These are phyloP conservation scores for Aspergillus aculeatinus DNA, from an alignment of 2,329 filamentous ascomycete genomes.

Conservation along the genomic window DNA sequence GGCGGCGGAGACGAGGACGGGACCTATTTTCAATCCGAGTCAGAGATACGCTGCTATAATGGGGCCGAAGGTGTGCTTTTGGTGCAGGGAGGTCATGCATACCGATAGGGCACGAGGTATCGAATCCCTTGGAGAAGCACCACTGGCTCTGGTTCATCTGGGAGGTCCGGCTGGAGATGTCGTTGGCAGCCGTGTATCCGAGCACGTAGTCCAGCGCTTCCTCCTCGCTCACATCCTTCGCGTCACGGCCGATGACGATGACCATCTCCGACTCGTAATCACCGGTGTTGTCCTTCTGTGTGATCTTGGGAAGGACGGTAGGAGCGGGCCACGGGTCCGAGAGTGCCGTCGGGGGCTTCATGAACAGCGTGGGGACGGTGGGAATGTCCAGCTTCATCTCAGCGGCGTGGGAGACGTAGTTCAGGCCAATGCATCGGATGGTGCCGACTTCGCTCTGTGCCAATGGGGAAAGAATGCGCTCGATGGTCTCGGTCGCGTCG, in stretches of 20 bases:
- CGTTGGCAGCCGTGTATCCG: conserved; percentile 64
- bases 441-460: conserved; percentile 53
- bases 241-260: conserved; percentile 54
- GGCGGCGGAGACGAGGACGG: conserved; percentile 48
- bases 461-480: conserved; percentile 53
- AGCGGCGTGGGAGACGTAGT: conserved; percentile 53
- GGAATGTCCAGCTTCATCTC: conserved; percentile 56
- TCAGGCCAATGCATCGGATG: conserved; percentile 60
- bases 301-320: conserved; percentile 55
- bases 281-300: conserved; percentile 53
- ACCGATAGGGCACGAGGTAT: conserved; percentile 56
- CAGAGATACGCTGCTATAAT: background rate
- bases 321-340: conserved; percentile 55
- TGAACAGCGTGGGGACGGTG: conserved; percentile 56
- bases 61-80: too few species aligned
- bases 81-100: conserved; percentile 2
- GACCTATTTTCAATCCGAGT: conserved; percentile 35
- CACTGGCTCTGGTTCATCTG: conserved; percentile 58
- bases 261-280: conserved; percentile 63
- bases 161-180: conserved; percentile 59
- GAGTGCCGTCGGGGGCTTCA: conserved; percentile 58
- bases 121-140: conserved; percentile 61
- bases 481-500: conserved; percentile 36
- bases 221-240: conserved; percentile 56
- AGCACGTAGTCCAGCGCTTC: conserved; percentile 61